Percentiles rank a stretch among this genome's conserved stretches.
These are phyloP conservation scores for Hemileccinum impolitum DNA, from an alignment of 768 basidiomycete species.

Conservation along the genomic window DNA sequence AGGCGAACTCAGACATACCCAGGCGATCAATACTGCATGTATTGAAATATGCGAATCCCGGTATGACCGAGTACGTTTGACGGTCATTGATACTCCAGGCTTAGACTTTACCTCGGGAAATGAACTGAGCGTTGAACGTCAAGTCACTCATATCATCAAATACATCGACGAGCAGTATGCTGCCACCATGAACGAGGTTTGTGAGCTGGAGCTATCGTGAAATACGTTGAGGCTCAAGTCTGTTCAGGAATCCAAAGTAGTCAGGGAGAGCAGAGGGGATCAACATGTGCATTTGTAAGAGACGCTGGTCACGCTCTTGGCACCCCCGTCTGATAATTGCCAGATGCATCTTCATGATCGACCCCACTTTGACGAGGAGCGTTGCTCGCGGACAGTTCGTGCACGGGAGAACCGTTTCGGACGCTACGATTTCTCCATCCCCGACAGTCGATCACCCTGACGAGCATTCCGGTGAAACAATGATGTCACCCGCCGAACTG, in stretches of 20 bases:
- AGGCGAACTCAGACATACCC: conserved; percentile 57
- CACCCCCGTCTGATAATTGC: conserved; percentile 13
- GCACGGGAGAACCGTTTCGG: conserved; percentile 60
- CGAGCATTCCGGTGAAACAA: conserved; percentile 47
- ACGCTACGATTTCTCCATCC: conserved; percentile 53
- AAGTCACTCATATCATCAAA: conserved; percentile 69
- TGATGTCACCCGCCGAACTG: conserved; percentile 76
- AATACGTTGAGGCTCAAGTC: not conserved
- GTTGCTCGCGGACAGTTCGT: conserved; percentile 48
- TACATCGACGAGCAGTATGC: conserved; percentile 80
- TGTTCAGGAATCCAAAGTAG: conserved; percentile 79
- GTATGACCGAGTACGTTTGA: conserved; percentile 73
- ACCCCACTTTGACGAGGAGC: conserved; percentile 63
- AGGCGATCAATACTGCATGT: conserved; percentile 61
- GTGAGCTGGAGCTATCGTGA: conserved; percentile 1
- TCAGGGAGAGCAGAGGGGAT: conserved; percentile 83
- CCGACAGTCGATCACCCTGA: conserved; percentile 49
- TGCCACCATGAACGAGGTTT: conserved; percentile 83
- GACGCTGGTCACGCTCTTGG: not conserved
- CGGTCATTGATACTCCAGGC: conserved; percentile 84
- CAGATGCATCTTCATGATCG: conserved; percentile 84
- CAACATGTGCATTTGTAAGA: conserved; percentile 86
- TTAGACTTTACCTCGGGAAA: conserved; percentile 70
- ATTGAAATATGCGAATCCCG: conserved; percentile 83
- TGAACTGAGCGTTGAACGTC: conserved; percentile 76